phyloP scores from a whole-genome alignment of 306 rosid species.

The Trifolium fragiferum region DNA sequence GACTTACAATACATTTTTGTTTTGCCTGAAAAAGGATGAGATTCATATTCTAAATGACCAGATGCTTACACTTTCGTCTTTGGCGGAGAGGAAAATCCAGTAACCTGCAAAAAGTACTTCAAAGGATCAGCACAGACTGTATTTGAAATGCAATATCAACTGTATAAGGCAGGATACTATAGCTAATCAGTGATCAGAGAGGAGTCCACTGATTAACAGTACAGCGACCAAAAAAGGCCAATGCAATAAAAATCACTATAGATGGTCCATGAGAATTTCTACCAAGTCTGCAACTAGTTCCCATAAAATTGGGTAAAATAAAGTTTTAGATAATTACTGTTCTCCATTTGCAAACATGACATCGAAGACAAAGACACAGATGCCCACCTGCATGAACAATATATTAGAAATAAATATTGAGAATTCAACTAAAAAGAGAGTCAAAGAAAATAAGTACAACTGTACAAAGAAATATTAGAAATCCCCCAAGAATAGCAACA shows the following conservation, averaged over 20 bases:
- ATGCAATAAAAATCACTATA: constrained; percentile 29
- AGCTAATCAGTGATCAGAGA: no score
- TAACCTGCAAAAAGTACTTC: constrained; percentile 65
- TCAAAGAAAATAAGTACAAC: constrained; percentile 1
- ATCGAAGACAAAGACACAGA: constrained; percentile 84
- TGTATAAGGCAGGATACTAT: no score
- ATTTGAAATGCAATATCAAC: constrained; percentile 36
- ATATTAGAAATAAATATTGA: constrained; percentile 40
- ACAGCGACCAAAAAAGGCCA: constrained; percentile 22
- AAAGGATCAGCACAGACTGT: constrained; percentile 43
- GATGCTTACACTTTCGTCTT: constrained; percentile 76
- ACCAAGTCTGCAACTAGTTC: constrained; percentile 33
- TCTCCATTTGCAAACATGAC: constrained; percentile 87
- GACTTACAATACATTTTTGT: constrained; percentile 20
- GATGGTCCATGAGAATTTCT: constrained; percentile 31
- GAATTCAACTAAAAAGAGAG: constrained; percentile 34
- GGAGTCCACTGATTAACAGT: no score
- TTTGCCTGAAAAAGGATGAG: constrained; percentile 32
- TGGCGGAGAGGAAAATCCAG: constrained; percentile 71
- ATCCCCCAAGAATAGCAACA: constrained; percentile 6
- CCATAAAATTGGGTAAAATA: constrained; percentile 18
- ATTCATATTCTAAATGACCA: constrained; percentile 30
- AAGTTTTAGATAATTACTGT: constrained; percentile 62
- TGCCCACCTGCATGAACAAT: constrained; percentile 74
- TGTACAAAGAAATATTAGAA: constrained; percentile 26